Conservation (phyloP, 2,329 filamentous ascomycete genomes). For the Fusarium sp. region DNA sequence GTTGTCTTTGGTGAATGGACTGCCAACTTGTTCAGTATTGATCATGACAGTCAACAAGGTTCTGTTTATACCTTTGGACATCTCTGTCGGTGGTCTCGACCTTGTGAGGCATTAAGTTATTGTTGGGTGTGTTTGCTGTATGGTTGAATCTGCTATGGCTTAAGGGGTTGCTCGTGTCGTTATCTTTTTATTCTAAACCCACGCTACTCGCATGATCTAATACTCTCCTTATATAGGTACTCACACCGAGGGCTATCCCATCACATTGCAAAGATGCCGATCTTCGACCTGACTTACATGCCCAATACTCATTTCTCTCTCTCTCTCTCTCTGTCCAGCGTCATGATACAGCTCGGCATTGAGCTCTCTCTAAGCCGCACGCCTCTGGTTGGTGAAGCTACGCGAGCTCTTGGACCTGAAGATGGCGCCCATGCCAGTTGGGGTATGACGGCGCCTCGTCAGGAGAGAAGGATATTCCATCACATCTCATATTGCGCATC, state of each 20-base stretch:
- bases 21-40: conserved; percentile 10
- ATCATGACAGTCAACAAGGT: background rate
- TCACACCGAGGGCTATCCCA: background rate
- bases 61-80: conserved; percentile 9
- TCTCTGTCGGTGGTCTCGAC: conserved; percentile 8
- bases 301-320: background rate
- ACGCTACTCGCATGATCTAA: background rate
- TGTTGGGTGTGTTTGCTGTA: background rate
- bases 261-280: background rate
- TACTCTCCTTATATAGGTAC: background rate
- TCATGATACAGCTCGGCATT: conserved; percentile 17
- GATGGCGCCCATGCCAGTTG: conserved; percentile 22
- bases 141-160: background rate
- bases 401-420: conserved; percentile 31
- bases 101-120: conserved; percentile 25
- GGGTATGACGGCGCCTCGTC: conserved; percentile 32
- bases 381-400: conserved; percentile 38
- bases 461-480: conserved; percentile 11
- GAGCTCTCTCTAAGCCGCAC: conserved; percentile 3
- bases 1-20: background rate
- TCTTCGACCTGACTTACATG: conserved; percentile 3
- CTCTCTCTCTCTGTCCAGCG: background rate
- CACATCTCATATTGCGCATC: conserved; percentile 26
- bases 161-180: background rate
- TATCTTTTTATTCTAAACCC: background rate